A percentile compares a stretch with the other conserved stretches of the same genome.
Conservation (phyloP, 495 filamentous ascomycete species). For the Antarctomyces pellizariae region DNA sequence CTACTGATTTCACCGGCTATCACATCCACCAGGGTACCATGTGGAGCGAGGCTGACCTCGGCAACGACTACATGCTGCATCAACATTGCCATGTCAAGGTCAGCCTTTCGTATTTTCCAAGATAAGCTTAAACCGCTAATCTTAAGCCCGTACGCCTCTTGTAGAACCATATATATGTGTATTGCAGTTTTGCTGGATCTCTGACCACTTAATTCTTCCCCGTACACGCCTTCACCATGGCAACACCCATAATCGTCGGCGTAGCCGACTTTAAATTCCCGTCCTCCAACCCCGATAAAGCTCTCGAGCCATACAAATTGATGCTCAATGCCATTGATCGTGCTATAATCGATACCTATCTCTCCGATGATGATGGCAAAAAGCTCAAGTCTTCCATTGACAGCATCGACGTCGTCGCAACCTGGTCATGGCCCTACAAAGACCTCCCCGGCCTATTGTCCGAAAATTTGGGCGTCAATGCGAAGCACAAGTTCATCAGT, state of each 20-base stretch:
- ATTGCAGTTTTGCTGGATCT: too few relatives aligned
- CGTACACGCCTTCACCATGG: too few relatives aligned
- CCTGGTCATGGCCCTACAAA: slow-evolving; percentile 33
- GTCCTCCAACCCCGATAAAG: slow-evolving; percentile 22
- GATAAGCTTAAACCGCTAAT: too few relatives aligned
- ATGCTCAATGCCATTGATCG: slow-evolving; percentile 24
- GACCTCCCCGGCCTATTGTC: slow-evolving; percentile 24
- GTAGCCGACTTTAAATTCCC: slow-evolving; percentile 29
- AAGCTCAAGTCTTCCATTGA: slow-evolving; percentile 23
- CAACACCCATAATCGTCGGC: slow-evolving; percentile 24
- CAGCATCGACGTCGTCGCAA: slow-evolving; percentile 26
- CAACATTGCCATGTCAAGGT: too few relatives aligned
- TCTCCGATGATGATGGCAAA: slow-evolving; percentile 5
- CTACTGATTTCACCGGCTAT: too few relatives aligned
- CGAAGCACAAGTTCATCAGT: slow-evolving; percentile 19
- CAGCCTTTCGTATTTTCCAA: too few relatives aligned
- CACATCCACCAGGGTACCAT: too few relatives aligned
- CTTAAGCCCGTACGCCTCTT: too few relatives aligned
- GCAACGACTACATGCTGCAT: too few relatives aligned
- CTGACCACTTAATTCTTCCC: too few relatives aligned
- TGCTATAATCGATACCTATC: slow-evolving; percentile 21
- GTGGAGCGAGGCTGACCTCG: too few relatives aligned
- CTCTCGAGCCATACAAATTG: slow-evolving; percentile 25
- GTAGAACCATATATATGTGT: too few relatives aligned
- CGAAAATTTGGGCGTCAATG: slow-evolving; percentile 16